Evolutionary conservation across 805 yeast genomes (phyloP).

Genomic region (Wickerhamomyces tratensis): DNA sequence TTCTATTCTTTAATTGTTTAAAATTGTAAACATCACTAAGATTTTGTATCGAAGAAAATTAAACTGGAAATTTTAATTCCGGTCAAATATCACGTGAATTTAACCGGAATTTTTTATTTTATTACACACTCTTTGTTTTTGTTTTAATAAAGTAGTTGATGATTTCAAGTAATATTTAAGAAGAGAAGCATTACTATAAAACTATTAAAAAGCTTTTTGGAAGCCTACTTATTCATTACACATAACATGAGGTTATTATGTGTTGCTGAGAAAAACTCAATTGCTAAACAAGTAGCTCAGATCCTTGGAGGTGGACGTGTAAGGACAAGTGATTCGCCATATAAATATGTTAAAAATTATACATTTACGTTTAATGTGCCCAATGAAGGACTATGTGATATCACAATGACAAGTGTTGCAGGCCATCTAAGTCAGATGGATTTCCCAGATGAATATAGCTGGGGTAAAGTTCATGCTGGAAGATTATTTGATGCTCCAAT

Average conservation of each 20-base stretch:
- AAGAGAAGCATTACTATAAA: too few relatives aligned
- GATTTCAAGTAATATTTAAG: too few relatives aligned
- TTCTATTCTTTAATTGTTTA: too few relatives aligned
- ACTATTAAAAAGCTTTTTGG: not conserved
- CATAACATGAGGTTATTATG: conserved; percentile 64
- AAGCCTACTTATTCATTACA: not conserved
- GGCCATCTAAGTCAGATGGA: conserved; percentile 73
- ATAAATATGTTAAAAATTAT: conserved; percentile 68
- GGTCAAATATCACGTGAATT: too few relatives aligned
- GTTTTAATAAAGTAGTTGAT: too few relatives aligned
- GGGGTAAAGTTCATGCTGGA: conserved; percentile 61
- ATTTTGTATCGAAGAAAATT: too few relatives aligned
- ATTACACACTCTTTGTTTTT: too few relatives aligned
- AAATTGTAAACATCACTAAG: too few relatives aligned
- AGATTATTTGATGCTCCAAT: conserved; percentile 67
- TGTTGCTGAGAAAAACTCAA: conserved; percentile 96
- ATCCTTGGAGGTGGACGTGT: conserved; percentile 69
- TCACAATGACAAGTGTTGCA: conserved; percentile 86
- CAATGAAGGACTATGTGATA: conserved; percentile 52
- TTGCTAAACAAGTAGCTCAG: conserved; percentile 73
- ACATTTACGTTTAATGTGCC: conserved; percentile 66
- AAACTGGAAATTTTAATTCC: too few relatives aligned
- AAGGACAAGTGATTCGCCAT: conserved; percentile 34
- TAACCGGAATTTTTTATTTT: too few relatives aligned
- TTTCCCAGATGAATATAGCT: conserved; percentile 49